Evolutionary conservation across 164 flowering plant species (phyloP).

Genomic region (Umbellularia californica): DNA sequence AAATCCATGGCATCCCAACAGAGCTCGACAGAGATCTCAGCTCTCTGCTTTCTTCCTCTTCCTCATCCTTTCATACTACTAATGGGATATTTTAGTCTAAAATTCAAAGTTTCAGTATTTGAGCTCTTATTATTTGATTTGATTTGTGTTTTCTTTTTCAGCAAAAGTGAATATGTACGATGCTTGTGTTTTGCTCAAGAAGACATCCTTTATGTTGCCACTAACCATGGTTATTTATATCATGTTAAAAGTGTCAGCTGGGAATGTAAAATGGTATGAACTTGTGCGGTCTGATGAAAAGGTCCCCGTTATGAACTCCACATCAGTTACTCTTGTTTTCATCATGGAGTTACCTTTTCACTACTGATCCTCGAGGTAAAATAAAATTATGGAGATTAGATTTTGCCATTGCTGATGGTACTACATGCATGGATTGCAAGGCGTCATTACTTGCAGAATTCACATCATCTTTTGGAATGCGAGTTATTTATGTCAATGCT

Average conservation of each 20-base stretch:
- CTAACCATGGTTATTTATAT: slow-evolving; percentile 83
- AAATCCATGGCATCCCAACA: slow-evolving; percentile 5
- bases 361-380: slow-evolving; percentile 78
- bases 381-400: slow-evolving; percentile 77
- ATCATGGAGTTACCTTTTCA: slow-evolving; percentile 61
- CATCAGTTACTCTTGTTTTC: slow-evolving; percentile 13
- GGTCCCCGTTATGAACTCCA: slow-evolving; percentile 39
- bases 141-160: slow-evolving; percentile 34
- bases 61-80: slow-evolving; percentile 22
- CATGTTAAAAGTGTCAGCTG: slow-evolving; percentile 41
- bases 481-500: slow-evolving; percentile 85
- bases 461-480: slow-evolving; percentile 60
- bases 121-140: slow-evolving; percentile 1
- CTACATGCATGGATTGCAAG: slow-evolving; percentile 14
- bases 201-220: slow-evolving; percentile 77
- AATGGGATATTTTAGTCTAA: no score
- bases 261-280: slow-evolving; percentile 61
- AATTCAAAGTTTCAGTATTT: no score
- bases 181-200: slow-evolving; percentile 61
- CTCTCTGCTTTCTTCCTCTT: slow-evolving; percentile 67
- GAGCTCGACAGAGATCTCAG: slow-evolving; percentile 64
- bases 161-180: slow-evolving; percentile 97
- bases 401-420: slow-evolving; percentile 18
- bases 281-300: slow-evolving; percentile 41
- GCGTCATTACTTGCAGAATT: slow-evolving; percentile 57